Percentiles rank a stretch among this genome's conserved stretches.
Conservation (phyloP, 495 filamentous ascomycete species). For the Daldinia vernicosa region DNA sequence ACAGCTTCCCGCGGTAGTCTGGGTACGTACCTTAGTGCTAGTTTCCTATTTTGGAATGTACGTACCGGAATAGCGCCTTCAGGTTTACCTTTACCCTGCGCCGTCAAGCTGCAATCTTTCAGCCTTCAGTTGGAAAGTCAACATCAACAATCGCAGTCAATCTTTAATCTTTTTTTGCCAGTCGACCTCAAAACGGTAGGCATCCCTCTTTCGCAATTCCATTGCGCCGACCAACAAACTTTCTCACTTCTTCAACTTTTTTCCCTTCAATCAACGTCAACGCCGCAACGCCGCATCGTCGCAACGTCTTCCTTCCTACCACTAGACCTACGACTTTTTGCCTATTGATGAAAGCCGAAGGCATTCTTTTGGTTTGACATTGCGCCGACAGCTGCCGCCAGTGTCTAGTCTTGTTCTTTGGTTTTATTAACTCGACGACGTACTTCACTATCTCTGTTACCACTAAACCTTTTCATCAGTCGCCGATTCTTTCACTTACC, state of each 20-base stretch:
- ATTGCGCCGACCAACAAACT: not conserved
- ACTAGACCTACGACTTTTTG: not conserved
- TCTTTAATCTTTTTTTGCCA: slow-evolving; percentile 2
- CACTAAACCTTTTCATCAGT: not conserved
- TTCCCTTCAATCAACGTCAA: not conserved
- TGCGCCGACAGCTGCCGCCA: slow-evolving; percentile 4
- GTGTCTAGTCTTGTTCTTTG: not conserved
- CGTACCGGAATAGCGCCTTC: not conserved
- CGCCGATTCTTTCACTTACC: not conserved
- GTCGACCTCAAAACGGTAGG: slow-evolving; percentile 8
- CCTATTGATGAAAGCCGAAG: not conserved
- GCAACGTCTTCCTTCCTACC: not conserved
- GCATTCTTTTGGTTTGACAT: not conserved
- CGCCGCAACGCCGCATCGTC: not conserved
- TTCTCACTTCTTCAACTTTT: slow-evolving; percentile 1
- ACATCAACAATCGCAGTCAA: slow-evolving; percentile 34
- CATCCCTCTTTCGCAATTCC: slow-evolving; percentile 1
- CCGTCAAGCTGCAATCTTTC: not conserved
- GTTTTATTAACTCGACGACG: not conserved
- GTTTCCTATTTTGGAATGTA: slow-evolving; percentile 21
- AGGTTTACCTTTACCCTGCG: not conserved
- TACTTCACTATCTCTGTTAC: not conserved
- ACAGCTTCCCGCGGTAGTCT: slow-evolving; percentile 17
- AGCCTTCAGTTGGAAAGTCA: slow-evolving; percentile 15
- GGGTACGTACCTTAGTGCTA: slow-evolving; percentile 23